Conservation (phyloP, 2,329 filamentous ascomycete species). For the Verticillium nonalfalfae region DNA sequence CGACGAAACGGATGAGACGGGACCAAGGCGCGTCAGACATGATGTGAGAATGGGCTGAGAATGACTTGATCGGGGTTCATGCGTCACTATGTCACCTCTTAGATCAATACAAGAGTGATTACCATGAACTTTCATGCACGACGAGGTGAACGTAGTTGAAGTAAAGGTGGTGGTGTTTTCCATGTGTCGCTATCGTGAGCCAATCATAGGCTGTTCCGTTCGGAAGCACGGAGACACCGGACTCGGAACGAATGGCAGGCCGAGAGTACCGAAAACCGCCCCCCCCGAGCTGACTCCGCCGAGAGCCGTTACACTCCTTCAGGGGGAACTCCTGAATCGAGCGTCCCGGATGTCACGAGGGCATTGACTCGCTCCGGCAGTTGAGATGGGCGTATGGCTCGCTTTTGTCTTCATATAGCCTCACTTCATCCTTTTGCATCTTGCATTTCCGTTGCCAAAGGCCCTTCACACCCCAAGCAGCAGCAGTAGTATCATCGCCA, state of each 20-base stretch:
- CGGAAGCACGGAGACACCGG: conserved; percentile 10
- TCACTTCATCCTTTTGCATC: background rate
- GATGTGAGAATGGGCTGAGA: background rate
- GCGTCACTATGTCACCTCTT: background rate
- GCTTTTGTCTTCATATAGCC: background rate
- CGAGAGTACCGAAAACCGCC: background rate
- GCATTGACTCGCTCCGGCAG: background rate
- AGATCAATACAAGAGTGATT: background rate
- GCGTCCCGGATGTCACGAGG: background rate
- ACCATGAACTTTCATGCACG: background rate
- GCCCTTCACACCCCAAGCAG: background rate
- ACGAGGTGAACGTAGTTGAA: background rate
- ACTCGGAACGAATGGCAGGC: background rate
- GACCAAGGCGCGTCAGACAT: conserved; percentile 14
- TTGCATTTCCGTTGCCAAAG: background rate
- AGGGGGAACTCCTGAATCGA: background rate
- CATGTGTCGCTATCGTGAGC: background rate
- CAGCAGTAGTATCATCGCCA: background rate
- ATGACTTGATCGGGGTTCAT: background rate
- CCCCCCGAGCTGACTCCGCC: background rate
- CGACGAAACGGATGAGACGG: conserved; percentile 26
- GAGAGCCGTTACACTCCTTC: background rate
- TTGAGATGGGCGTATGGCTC: background rate
- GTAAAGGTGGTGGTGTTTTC: background rate
- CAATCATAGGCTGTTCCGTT: conserved; percentile 14